A percentile compares a stretch with the other conserved stretches of the same genome.
Conservation (phyloP, 441 rosid genomes). For the Brassica hybrid region DNA sequence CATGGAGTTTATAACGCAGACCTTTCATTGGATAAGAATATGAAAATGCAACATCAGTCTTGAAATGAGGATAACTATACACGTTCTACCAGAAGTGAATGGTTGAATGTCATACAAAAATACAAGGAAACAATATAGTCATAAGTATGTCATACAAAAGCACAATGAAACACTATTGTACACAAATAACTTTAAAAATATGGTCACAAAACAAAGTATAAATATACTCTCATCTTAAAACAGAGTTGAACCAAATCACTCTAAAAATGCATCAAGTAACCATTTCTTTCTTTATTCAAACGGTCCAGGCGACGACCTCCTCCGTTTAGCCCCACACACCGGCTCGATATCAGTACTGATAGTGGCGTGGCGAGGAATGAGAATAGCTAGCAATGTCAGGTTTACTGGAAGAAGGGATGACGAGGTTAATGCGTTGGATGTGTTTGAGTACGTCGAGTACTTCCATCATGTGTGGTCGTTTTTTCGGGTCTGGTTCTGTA, state of each 20-base stretch:
- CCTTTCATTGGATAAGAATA: neutral
- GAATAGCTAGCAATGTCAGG: slow-evolving; percentile 1
- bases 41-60: neutral
- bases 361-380: slow-evolving; percentile 9
- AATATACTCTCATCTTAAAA: neutral
- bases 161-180: neutral
- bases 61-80: neutral
- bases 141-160: neutral
- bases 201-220: neutral
- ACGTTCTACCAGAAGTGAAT: neutral
- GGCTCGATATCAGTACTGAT: slow-evolving; percentile 29
- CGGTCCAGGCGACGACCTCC: neutral
- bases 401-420: slow-evolving; percentile 8
- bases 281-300: neutral
- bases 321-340: slow-evolving; percentile 1
- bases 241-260: neutral
- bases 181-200: neutral
- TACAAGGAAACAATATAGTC: neutral
- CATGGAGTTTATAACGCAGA: neutral
- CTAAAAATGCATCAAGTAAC: neutral
- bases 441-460: slow-evolving; percentile 48
- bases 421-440: slow-evolving; percentile 35
- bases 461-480: slow-evolving; percentile 58
- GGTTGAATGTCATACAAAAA: neutral
- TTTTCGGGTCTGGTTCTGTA: slow-evolving; percentile 48